Evolutionary conservation across 306 rosid species (phyloP), one percentile per base, ranked within the genome.

Genomic region (Acacia confusa): DNA sequence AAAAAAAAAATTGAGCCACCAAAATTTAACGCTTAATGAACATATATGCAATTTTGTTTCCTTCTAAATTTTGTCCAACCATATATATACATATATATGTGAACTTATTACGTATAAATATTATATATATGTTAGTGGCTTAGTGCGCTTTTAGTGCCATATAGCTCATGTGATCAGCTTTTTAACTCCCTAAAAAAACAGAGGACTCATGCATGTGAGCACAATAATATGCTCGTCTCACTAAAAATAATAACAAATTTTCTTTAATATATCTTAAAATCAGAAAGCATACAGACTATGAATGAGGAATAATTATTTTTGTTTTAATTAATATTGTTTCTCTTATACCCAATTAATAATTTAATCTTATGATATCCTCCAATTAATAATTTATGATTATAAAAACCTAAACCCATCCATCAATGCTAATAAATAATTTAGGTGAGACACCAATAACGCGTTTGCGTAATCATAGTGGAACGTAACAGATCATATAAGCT

Each of bases 381-480:
- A 25, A 3, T 24, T 24, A 60, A 24, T 60, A 24, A 60, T 60
- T 17, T 1, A 60, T 60, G 7, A 60, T 60, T 60, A 60, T 24
- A 60, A 24, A 13, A 60, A 4, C 4, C 34, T 1, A 25, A 60
- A 60, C 28, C 34, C 34, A 60, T 25, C 64, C 64, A n/a, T 24
- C 1, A 4, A 58, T 22, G 3, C 27, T 17, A 17, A 5, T 40
- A 41, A 28, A 32, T 64, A 71, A 25, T 45, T 76, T 80, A 75
- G 80, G 76, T 50, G 63, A 22, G 70, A 75, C 74, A 22, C 25
- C 79, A 81, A 86, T 50, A 72, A 79, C 89, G 73, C 89, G 84
- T 55, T 60, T 72, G 43, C 69, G 57, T 72, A 0, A 55, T 1
- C 25, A 43, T 20, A 40, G 32, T 44, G 65, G 40, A 20, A 52